phyloP scores from a whole-genome alignment of 2,329 filamentous ascomycete genomes.

The Fusarium cyanostomum region DNA sequence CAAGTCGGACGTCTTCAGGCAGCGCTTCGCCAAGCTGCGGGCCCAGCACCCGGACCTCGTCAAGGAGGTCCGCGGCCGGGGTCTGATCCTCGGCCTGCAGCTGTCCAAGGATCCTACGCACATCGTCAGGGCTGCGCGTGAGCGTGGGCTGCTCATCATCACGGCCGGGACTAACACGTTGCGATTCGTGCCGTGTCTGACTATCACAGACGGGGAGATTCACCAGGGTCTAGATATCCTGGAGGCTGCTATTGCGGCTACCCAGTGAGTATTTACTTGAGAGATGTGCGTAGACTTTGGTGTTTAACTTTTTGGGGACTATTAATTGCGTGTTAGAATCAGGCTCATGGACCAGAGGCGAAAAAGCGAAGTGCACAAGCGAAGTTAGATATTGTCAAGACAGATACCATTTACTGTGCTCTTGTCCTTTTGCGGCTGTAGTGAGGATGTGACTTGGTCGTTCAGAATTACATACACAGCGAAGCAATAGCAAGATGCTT shows the following conservation, averaged over 20 bases:
- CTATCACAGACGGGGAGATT: conserved; percentile 84
- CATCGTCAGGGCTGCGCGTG: conserved; percentile 85
- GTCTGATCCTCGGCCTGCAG: conserved; percentile 88
- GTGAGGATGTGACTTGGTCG: too few species aligned
- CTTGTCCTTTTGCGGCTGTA: too few species aligned
- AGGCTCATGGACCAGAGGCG: too few species aligned
- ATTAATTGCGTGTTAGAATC: conserved; percentile 2
- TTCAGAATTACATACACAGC: too few species aligned
- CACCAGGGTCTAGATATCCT: conserved; percentile 79
- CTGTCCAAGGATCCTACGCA: conserved; percentile 75
- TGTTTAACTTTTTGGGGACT: background rate
- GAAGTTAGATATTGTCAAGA: conserved; percentile 18
- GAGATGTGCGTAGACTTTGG: background rate
- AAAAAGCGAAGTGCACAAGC: too few species aligned
- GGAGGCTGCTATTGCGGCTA: conserved; percentile 68
- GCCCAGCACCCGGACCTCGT: conserved; percentile 72
- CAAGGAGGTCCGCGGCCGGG: conserved; percentile 81
- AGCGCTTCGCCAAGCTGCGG: conserved; percentile 59
- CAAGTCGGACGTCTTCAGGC: conserved; percentile 66
- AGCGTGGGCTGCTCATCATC: conserved; percentile 88
- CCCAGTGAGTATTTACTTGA: conserved; percentile 42
- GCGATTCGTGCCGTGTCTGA: conserved; percentile 88
- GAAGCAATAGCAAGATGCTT: too few species aligned
- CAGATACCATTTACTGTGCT: background rate
- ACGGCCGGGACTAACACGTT: conserved; percentile 93